These are phyloP conservation scores for Lentinula sp. DNA, from an alignment of 768 basidiomycete species.

Conservation along the genomic window DNA sequence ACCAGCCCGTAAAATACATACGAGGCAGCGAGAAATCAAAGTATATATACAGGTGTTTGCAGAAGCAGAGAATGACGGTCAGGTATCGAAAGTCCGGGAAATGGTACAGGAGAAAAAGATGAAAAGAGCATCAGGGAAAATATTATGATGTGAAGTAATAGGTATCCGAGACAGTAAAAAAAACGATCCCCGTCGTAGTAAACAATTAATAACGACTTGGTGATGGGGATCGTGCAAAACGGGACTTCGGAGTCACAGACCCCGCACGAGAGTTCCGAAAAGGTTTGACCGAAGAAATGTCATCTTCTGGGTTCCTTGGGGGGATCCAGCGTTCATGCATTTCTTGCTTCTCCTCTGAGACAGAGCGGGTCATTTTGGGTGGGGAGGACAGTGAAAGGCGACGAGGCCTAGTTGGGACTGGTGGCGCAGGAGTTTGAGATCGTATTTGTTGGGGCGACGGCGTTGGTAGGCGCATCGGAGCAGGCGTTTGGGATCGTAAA, in stretches of 20 bases:
- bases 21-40: background rate
- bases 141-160: background rate
- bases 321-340: conserved; percentile 68
- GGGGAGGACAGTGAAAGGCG: conserved; percentile 44
- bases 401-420: conserved; percentile 35
- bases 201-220: conserved; percentile 4
- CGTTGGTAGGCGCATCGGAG: conserved; percentile 21
- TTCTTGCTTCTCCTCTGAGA: conserved; percentile 61
- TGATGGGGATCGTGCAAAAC: conserved; percentile 2
- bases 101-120: background rate
- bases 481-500: conserved; percentile 25
- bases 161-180: conserved; percentile 7
- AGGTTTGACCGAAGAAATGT: conserved; percentile 5
- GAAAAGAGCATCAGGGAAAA: background rate
- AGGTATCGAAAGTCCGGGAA: conserved; percentile 1
- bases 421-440: conserved; percentile 23
- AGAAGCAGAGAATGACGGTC: background rate
- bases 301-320: conserved; percentile 17
- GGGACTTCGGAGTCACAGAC: conserved; percentile 5
- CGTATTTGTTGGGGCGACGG: conserved; percentile 17
- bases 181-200: background rate
- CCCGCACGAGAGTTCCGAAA: background rate
- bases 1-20: background rate
- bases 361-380: conserved; percentile 52
- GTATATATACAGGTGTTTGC: conserved; percentile 3